These are phyloP conservation scores for Aegle marmelos DNA, from an alignment of 345 rosid species.

Conservation along the genomic window DNA sequence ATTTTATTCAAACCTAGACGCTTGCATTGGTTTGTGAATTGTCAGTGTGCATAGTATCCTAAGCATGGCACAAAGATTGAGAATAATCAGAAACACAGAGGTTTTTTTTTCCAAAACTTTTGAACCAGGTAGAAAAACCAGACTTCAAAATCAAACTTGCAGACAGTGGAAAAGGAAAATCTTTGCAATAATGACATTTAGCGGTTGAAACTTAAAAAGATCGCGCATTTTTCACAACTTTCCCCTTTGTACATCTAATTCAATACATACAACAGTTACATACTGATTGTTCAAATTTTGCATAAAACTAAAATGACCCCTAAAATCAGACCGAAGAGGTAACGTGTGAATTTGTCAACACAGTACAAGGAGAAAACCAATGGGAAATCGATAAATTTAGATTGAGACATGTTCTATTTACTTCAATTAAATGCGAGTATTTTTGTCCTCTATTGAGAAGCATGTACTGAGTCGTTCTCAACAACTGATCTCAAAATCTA, in stretches of 20 bases:
- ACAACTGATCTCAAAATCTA: conserved; percentile 20
- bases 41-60: not conserved
- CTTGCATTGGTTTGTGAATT: not conserved
- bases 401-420: conserved; percentile 16
- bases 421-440: not conserved
- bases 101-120: not conserved
- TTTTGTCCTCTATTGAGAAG: conserved; percentile 17
- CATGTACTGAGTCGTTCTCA: conserved; percentile 32
- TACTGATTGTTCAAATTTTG: not conserved
- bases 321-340: not conserved
- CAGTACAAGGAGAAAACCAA: not conserved
- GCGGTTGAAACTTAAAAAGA: not conserved
- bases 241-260: not conserved
- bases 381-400: not conserved
- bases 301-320: not conserved
- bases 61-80: not conserved
- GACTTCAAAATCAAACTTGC: not conserved
- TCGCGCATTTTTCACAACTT: not conserved
- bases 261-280: not conserved
- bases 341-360: not conserved
- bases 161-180: not conserved
- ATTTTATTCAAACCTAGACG: not conserved
- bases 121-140: too few relatives aligned
- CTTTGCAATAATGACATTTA: not conserved
- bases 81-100: not conserved